Conservation (phyloP, 2,329 filamentous ascomycete species). For the Ophiostoma australiae region DNA sequence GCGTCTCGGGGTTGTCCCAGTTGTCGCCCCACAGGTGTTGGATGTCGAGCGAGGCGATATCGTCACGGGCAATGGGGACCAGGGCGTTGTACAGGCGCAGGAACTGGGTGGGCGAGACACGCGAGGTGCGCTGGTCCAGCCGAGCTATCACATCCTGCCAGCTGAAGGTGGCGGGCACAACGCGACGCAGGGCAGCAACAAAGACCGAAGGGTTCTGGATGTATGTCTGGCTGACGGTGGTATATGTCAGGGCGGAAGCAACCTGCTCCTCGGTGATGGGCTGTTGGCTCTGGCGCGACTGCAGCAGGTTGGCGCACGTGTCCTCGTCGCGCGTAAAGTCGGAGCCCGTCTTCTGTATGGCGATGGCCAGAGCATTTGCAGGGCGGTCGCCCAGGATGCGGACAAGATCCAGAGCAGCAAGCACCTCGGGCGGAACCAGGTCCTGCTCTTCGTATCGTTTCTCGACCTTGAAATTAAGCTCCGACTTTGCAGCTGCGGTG, state of each 20-base stretch:
- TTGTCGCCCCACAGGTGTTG: slow-evolving; percentile 84
- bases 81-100: slow-evolving; percentile 74
- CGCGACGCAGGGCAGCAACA: slow-evolving; percentile 58
- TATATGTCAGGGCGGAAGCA: slow-evolving; percentile 68
- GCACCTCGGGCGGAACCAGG: slow-evolving; percentile 62
- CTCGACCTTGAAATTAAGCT: slow-evolving; percentile 61
- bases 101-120: slow-evolving; percentile 75
- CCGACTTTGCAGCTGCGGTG: slow-evolving; percentile 67
- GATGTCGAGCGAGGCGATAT: slow-evolving; percentile 66
- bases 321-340: slow-evolving; percentile 74
- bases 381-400: slow-evolving; percentile 58
- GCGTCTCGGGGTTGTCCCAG: slow-evolving; percentile 82
- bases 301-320: slow-evolving; percentile 51
- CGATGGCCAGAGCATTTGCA: slow-evolving; percentile 54
- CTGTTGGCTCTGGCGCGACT: slow-evolving; percentile 44
- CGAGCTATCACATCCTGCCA: slow-evolving; percentile 68
- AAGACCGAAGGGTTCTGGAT: slow-evolving; percentile 50
- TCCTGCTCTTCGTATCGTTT: slow-evolving; percentile 64
- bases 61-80: slow-evolving; percentile 61
- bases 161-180: slow-evolving; percentile 60
- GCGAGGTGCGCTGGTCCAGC: slow-evolving; percentile 75
- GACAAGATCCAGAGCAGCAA: slow-evolving; percentile 65
- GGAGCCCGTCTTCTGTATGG: slow-evolving; percentile 69
- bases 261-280: slow-evolving; percentile 76
- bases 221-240: slow-evolving; percentile 54